Conservation (phyloP, 177 flowering plant genomes). For the Vitis hybrid region DNA sequence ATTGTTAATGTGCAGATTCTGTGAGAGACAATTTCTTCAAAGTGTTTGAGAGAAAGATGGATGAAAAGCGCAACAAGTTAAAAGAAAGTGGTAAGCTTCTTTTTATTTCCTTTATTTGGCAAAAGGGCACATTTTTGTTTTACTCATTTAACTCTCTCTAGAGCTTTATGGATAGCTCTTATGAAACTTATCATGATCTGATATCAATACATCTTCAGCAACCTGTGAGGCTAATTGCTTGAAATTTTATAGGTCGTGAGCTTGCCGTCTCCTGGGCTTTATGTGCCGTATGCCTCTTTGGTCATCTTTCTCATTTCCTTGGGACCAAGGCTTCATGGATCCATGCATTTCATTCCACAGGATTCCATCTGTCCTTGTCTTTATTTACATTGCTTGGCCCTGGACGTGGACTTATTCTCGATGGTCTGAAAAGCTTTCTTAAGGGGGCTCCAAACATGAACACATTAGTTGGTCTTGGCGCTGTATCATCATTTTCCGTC, state of each 20-base stretch:
- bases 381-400: constrained; percentile 93
- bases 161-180: not conserved
- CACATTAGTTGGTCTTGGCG: constrained; percentile 99
- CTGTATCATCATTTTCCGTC: constrained; percentile 89
- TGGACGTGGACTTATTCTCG: constrained; percentile 85
- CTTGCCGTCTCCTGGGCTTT: constrained; percentile 97
- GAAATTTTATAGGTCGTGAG: constrained; percentile 61
- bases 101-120: constrained; percentile 9
- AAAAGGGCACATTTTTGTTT: not conserved
- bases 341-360: constrained; percentile 84
- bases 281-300: constrained; percentile 91
- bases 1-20: constrained; percentile 56
- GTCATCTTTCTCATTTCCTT: constrained; percentile 84
- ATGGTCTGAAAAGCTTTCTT: constrained; percentile 81
- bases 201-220: constrained; percentile 2
- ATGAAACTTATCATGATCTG: not conserved
- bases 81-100: constrained; percentile 74
- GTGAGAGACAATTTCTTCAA: constrained; percentile 49
- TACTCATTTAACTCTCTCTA: not conserved
- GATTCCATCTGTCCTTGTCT: constrained; percentile 86
- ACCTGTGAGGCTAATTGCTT: constrained; percentile 11
- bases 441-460: constrained; percentile 97
- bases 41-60: constrained; percentile 80
- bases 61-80: constrained; percentile 66
- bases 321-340: constrained; percentile 85